Base-by-base conservation (phyloP, 1,284 basidiomycete species). In the Heterobasidion irregulare region DNA sequence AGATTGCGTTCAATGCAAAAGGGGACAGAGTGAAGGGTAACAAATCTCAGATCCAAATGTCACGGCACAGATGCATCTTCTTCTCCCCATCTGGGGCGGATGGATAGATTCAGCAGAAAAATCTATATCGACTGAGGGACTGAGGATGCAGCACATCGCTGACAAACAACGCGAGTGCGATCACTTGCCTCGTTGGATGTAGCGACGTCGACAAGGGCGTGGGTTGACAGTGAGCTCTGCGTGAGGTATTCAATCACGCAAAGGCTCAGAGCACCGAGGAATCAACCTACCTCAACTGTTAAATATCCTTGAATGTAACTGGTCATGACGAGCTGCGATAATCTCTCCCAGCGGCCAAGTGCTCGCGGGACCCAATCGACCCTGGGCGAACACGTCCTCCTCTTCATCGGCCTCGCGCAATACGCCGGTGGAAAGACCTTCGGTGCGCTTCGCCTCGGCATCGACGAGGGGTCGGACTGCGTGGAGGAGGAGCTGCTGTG, bases 301-400 rank as follows among this genome's bases (percentile, higher is more conserved):
- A 78, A 99, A 99, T 61, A 99, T 91, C 52, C 95, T 79, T 41
- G 94, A 95, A 72, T 98, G 96, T 68, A 97, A 89, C 64, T 94
- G 73, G 72, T 98, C 96, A 70, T 99, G 96, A 58, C 96, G 76
- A 34, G 84, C 82, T 46, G 89, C 85, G 16, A 98, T 74, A 47
- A 98, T 89, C 70, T 99, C 96, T n/a, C 94, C 95, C 13, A 99
- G 69, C 0, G 96, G 96, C 93, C 95, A 99, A 5, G 91, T 97
- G 61, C 86, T 94, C 26, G 89, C 87, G 5, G 94, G 94, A 1
- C 57, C 45, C 16, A 12, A 44, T 15, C 47, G 51, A 8, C 48
- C 34, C 33, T 62, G 62, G 12, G 53, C 55, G 6, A 55, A 36
- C 1, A 10, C 48, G 1, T 57, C 55, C 50, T 75, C 72, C 54